A percentile compares a stretch with the other conserved stretches of the same genome.
These are phyloP conservation scores for Chrysoporthe austroafricana DNA, from an alignment of 2,329 filamentous ascomycete genomes.

Conservation along the genomic window DNA sequence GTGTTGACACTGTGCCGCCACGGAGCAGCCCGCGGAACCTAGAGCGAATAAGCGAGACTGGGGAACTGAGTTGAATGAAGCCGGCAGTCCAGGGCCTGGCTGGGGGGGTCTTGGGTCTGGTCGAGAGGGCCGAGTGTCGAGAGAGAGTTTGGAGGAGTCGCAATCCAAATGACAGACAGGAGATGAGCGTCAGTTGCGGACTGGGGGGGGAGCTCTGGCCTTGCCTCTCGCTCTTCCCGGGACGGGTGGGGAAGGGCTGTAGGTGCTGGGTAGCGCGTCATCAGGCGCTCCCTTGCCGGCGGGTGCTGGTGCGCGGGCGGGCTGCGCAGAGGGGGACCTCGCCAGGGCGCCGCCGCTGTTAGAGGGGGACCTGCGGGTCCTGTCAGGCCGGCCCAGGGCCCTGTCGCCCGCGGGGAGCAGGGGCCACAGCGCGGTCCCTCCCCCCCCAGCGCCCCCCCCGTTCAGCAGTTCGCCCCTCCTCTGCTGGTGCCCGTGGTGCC, in stretches of 20 bases:
- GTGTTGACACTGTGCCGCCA: conserved; percentile 4
- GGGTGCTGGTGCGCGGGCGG: too few species aligned
- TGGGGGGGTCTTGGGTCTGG: not conserved
- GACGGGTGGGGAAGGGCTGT: conserved; percentile 16
- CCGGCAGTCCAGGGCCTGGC: conserved; percentile 11
- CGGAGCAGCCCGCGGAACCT: not conserved
- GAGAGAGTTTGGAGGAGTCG: conserved; percentile 19
- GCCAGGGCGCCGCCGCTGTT: not conserved
- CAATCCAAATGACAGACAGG: conserved; percentile 29
- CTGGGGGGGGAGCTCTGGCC: conserved; percentile 27
- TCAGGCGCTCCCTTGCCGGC: conserved; percentile 4
- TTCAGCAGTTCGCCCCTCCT: conserved; percentile 19
- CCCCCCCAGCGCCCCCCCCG: not conserved
- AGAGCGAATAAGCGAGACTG: conserved; percentile 13
- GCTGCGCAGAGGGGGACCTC: not conserved
- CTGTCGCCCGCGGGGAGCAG: conserved; percentile 25
- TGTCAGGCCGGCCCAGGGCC: conserved; percentile 20
- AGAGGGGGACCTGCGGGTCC: conserved; percentile 7
- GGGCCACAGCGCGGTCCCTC: conserved; percentile 20
- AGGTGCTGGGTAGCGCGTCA: not conserved
- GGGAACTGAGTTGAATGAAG: conserved; percentile 8
- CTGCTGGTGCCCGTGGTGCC: conserved; percentile 4
- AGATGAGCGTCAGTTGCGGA: conserved; percentile 27
- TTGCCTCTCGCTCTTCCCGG: conserved; percentile 28
- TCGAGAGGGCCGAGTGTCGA: conserved; percentile 1